Evolutionary conservation across 2,329 filamentous ascomycete species (phyloP).

Genomic region (Botryotinia globosa): DNA sequence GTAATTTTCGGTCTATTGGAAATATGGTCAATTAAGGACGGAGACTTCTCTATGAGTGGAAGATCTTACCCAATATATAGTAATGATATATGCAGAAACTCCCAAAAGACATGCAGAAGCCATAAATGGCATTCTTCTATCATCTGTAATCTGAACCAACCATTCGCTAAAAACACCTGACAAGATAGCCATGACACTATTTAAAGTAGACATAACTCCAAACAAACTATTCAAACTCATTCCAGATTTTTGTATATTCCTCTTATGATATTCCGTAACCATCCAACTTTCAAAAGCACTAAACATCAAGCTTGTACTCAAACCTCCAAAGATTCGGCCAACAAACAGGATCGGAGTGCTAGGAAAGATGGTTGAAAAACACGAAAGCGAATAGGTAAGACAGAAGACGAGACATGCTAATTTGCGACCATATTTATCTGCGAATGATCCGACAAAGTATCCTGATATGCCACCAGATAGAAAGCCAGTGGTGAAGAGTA

Average conservation of each 20-base stretch:
- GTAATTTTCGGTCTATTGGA: constrained; percentile 49
- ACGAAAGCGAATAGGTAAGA: constrained; percentile 51
- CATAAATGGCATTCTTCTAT: constrained; percentile 53
- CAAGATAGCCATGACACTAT: constrained; percentile 54
- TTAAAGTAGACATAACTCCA: constrained; percentile 51
- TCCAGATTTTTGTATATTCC: constrained; percentile 44
- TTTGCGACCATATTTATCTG: constrained; percentile 42
- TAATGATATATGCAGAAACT: constrained; percentile 47
- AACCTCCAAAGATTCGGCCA: constrained; percentile 53
- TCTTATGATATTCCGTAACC: constrained; percentile 54
- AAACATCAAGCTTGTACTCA: constrained; percentile 56
- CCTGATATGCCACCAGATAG: constrained; percentile 37
- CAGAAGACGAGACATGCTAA: constrained; percentile 55
- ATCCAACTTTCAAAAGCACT: constrained; percentile 62
- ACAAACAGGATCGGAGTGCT: constrained; percentile 46
- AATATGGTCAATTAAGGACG: neutral
- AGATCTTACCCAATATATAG: constrained; percentile 47
- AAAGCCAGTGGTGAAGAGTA: constrained; percentile 38
- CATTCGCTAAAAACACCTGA: constrained; percentile 52
- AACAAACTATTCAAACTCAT: constrained; percentile 51
- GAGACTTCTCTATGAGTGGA: neutral
- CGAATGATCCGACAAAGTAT: constrained; percentile 38
- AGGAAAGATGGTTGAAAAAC: constrained; percentile 49
- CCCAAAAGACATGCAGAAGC: constrained; percentile 44
- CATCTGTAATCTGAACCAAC: constrained; percentile 48